Evolutionary conservation across 352 stramenopile genomes (phyloP).

Genomic region (Globisporangium orthogonon): DNA sequence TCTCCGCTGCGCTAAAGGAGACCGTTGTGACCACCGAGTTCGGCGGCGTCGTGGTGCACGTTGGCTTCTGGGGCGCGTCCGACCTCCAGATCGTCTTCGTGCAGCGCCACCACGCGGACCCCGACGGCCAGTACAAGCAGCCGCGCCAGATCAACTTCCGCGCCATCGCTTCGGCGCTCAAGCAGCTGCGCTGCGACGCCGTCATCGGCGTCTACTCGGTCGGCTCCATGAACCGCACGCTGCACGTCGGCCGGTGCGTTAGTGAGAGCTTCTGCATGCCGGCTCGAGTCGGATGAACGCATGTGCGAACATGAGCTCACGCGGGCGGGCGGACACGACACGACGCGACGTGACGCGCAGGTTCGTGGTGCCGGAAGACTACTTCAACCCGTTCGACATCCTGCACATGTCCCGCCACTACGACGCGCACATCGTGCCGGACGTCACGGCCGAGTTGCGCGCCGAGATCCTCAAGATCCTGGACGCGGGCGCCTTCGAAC

Average conservation of each 20-base stretch:
- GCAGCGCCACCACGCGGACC: slow-evolving; percentile 78
- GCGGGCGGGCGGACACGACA: too few species aligned
- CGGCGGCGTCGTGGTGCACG: slow-evolving; percentile 52
- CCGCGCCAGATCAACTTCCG: slow-evolving; percentile 85
- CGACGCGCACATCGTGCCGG: slow-evolving; percentile 80
- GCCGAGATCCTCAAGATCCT: slow-evolving; percentile 43
- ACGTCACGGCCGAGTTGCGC: slow-evolving; percentile 44
- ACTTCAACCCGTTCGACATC: slow-evolving; percentile 86
- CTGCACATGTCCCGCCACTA: slow-evolving; percentile 78
- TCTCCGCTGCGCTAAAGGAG: slow-evolving; percentile 44
- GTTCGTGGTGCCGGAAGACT: slow-evolving; percentile 82
- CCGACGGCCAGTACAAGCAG: slow-evolving; percentile 71
- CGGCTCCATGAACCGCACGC: slow-evolving; percentile 65
- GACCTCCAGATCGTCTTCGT: slow-evolving; percentile 74
- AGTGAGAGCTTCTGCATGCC: not conserved
- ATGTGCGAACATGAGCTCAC: not conserved
- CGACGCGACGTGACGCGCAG: slow-evolving; percentile 10
- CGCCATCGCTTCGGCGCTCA: slow-evolving; percentile 65
- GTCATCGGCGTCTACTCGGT: slow-evolving; percentile 87
- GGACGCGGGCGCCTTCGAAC: slow-evolving; percentile 28
- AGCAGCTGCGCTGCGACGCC: slow-evolving; percentile 44
- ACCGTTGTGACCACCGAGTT: slow-evolving; percentile 61
- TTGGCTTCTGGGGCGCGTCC: slow-evolving; percentile 40
- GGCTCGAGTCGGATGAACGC: not conserved
- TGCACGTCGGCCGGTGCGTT: slow-evolving; percentile 33